Percentiles rank a stretch among this genome's conserved stretches.
These are phyloP conservation scores for Pythium pyrilobum DNA, from an alignment of 352 stramenopile species.

Conservation along the genomic window DNA sequence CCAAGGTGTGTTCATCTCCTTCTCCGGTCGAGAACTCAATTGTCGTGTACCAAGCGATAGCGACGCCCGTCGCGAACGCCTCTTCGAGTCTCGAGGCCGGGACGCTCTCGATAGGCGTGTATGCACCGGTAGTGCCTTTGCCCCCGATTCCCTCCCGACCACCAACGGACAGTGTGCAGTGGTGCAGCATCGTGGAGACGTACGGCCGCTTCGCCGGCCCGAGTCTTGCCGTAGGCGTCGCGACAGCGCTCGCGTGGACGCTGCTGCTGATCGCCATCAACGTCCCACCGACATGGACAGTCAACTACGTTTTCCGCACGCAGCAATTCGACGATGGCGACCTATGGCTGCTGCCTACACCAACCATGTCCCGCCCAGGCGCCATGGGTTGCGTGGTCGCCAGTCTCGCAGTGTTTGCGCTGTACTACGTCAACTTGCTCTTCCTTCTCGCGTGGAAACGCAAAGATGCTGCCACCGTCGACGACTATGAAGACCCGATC, in stretches of 20 bases:
- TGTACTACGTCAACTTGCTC: conserved; percentile 14
- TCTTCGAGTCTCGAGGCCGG: too few species aligned
- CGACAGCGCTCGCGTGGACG: conserved; percentile 3
- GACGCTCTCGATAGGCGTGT: too few species aligned
- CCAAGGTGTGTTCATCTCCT: not conserved
- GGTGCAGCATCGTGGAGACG: conserved; percentile 11
- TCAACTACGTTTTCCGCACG: conserved; percentile 10
- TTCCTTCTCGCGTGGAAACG: conserved; percentile 9
- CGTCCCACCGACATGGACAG: conserved; percentile 7
- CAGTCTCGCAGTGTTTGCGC: not conserved
- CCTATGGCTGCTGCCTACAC: conserved; percentile 8
- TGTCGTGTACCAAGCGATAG: not conserved
- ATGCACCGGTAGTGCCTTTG: too few species aligned
- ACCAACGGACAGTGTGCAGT: not conserved
- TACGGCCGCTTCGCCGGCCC: conserved; percentile 14
- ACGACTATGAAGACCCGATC: not conserved
- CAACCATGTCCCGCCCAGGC: not conserved
- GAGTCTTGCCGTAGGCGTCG: not conserved
- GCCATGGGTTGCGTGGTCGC: conserved; percentile 1
- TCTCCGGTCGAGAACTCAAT: not conserved
- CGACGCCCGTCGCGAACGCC: not conserved
- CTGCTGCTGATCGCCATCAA: conserved; percentile 11
- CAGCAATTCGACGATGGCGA: conserved; percentile 10
- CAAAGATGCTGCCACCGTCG: conserved; percentile 5
- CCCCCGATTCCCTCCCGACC: too few species aligned